phyloP scores from a whole-genome alignment of 1,284 basidiomycete species.

The Moesziomyces sp. region DNA sequence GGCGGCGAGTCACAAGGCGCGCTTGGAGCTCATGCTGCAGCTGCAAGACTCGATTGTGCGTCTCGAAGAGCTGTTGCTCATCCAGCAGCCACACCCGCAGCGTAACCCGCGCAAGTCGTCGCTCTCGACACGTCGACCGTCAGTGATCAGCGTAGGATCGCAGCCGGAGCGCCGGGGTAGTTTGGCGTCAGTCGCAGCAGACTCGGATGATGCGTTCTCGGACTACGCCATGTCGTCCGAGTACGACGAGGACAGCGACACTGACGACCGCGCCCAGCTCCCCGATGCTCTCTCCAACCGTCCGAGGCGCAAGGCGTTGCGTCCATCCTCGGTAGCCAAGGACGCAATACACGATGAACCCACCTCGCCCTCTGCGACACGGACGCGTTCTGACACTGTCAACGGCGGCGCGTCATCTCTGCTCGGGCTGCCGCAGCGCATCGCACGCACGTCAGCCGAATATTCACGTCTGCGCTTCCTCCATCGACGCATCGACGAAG shows the following conservation, averaged over 20 bases:
- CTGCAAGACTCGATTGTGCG: slow-evolving; percentile 86
- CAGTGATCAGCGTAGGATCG: slow-evolving; percentile 17
- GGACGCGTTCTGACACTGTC: slow-evolving; percentile 6
- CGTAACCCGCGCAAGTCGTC: slow-evolving; percentile 10
- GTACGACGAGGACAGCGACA: slow-evolving; percentile 33
- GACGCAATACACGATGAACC: slow-evolving; percentile 2
- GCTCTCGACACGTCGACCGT: slow-evolving; percentile 14
- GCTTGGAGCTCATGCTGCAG: slow-evolving; percentile 84
- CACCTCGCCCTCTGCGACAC: background rate
- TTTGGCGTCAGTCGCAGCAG: slow-evolving; percentile 9
- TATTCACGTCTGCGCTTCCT: slow-evolving; percentile 94
- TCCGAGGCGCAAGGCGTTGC: slow-evolving; percentile 12
- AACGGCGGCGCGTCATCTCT: slow-evolving; percentile 7
- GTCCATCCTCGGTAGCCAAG: slow-evolving; percentile 10
- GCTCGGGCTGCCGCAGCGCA: slow-evolving; percentile 74
- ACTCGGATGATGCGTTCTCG: slow-evolving; percentile 16
- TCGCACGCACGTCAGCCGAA: slow-evolving; percentile 85
- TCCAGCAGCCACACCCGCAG: slow-evolving; percentile 62
- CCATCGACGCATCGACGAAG: slow-evolving; percentile 79
- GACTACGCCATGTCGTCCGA: slow-evolving; percentile 42
- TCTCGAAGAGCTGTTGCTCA: slow-evolving; percentile 81
- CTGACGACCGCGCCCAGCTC: slow-evolving; percentile 9
- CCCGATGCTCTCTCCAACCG: slow-evolving; percentile 6
- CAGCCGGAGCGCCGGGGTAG: slow-evolving; percentile 10
- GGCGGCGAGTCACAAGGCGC: slow-evolving; percentile 72